Evolutionary conservation across 169 alveolate species (phyloP).

Genomic region (Fabrea salina): DNA sequence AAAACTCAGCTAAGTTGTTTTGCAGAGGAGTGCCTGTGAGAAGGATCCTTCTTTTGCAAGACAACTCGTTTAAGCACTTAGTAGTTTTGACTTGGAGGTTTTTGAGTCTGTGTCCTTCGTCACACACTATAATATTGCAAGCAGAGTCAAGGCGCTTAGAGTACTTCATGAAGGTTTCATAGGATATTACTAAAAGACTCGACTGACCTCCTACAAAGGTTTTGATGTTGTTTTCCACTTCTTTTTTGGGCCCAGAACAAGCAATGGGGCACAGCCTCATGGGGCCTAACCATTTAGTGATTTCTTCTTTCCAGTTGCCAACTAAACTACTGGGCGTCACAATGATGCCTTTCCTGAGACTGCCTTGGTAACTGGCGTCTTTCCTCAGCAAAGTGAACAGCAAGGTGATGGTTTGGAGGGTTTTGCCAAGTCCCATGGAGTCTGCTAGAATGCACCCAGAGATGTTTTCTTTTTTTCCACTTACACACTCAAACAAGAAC

Average conservation of each 20-base stretch:
- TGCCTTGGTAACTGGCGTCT: constrained; percentile 2
- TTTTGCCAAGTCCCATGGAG: constrained; percentile 76
- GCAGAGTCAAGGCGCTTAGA: constrained; percentile 80
- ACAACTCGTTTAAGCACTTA: constrained; percentile 79
- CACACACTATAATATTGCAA: constrained; percentile 92
- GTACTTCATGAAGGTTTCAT: constrained; percentile 91
- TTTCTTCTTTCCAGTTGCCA: constrained; percentile 92
- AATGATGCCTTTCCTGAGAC: constrained; percentile 81
- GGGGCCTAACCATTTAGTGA: constrained; percentile 91
- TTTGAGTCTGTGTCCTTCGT: constrained; percentile 95
- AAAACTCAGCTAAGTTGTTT: constrained; percentile 62
- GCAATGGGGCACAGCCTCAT: constrained; percentile 86
- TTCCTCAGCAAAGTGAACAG: constrained; percentile 30
- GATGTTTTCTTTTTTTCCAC: constrained; percentile 15
- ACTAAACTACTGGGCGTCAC: constrained; percentile 93
- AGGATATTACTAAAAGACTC: constrained; percentile 86
- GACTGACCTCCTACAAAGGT: constrained; percentile 43
- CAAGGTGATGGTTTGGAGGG: constrained; percentile 58
- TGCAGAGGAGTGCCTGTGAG: constrained; percentile 76
- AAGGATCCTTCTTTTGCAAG: constrained; percentile 81
- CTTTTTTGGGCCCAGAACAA: constrained; percentile 88
- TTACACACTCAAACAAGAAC: constrained; percentile 48
- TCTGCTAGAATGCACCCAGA: constrained; percentile 68
- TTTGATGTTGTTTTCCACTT: constrained; percentile 31
- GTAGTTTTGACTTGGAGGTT: constrained; percentile 90